A percentile compares a stretch with the other conserved stretches of the same genome.
phyloP scores from a whole-genome alignment of 2,329 filamentous ascomycete species.

The Decorospora gaudefroyi region DNA sequence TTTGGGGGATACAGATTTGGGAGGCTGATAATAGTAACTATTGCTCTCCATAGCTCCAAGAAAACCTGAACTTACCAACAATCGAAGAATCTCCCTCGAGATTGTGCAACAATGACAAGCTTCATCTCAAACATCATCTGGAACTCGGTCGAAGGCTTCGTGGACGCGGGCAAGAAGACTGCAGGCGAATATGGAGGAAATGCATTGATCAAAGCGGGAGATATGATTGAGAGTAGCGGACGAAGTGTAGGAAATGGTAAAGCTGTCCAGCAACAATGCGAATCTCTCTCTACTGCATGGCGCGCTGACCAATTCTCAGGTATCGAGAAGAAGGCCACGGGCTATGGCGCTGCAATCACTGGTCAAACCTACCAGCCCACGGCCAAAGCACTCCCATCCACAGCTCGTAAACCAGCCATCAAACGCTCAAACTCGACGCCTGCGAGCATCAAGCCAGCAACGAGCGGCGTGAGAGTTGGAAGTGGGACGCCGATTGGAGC shows the following conservation, averaged over 20 bases:
- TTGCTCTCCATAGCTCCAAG: too few species aligned
- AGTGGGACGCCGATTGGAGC: slow-evolving; percentile 29
- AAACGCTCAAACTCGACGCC: slow-evolving; percentile 44
- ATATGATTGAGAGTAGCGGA: slow-evolving; percentile 44
- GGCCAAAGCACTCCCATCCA: slow-evolving; percentile 37
- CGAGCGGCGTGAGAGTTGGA: slow-evolving; percentile 11
- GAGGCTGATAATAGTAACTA: too few species aligned
- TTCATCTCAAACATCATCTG: slow-evolving; percentile 48
- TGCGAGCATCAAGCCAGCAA: slow-evolving; percentile 28
- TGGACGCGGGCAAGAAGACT: slow-evolving; percentile 44
- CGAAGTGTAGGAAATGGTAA: slow-evolving; percentile 40
- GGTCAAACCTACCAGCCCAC: slow-evolving; percentile 37
- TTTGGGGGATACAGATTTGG: slow-evolving; percentile 6
- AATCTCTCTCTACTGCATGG: too few species aligned
- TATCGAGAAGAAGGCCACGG: slow-evolving; percentile 39
- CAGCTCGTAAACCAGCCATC: slow-evolving; percentile 36
- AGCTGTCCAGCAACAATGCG: too few species aligned
- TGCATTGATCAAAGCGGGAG: slow-evolving; percentile 46
- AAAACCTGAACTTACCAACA: neutral
- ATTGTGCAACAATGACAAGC: slow-evolving; percentile 26
- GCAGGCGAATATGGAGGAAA: slow-evolving; percentile 47
- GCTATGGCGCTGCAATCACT: slow-evolving; percentile 36
- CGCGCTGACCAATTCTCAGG: slow-evolving; percentile 19
- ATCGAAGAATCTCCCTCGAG: neutral
- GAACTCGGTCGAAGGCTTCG: slow-evolving; percentile 47